Conservation (phyloP, 768 basidiomycete genomes). For the Boletellus emodensis region DNA sequence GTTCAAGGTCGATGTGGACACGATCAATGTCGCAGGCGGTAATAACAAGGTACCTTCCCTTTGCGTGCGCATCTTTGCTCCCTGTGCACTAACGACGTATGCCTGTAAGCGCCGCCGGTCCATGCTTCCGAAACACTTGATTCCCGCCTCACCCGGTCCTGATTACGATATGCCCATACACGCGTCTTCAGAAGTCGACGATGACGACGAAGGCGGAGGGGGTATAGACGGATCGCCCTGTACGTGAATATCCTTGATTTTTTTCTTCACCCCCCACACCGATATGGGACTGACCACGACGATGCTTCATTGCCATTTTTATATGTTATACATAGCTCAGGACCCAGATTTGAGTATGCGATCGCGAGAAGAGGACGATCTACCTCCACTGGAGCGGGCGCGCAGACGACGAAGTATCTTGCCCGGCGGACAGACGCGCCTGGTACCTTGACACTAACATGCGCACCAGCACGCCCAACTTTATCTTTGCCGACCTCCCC, state of each 20-base stretch:
- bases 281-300: too few species aligned
- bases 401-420: constrained; percentile 45
- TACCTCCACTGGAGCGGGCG: constrained; percentile 70
- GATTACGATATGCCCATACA: constrained; percentile 7
- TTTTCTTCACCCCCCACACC: too few species aligned
- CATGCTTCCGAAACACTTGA: constrained; percentile 61
- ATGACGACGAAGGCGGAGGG: constrained; percentile 31
- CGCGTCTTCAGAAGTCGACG: constrained; percentile 26
- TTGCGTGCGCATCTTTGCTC: background rate
- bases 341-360: constrained; percentile 25
- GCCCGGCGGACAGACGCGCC: constrained; percentile 29
- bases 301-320: too few species aligned
- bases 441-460: constrained; percentile 11
- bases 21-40: constrained; percentile 52
- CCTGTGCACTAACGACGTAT: background rate
- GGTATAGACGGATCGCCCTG: constrained; percentile 17
- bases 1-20: constrained; percentile 62
- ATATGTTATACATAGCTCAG: constrained; percentile 9
- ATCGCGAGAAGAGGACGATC: constrained; percentile 47
- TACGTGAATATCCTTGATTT: constrained; percentile 8
- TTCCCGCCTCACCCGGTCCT: constrained; percentile 27
- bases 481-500: background rate
- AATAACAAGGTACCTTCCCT: constrained; percentile 54
- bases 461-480: background rate
- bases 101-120: constrained; percentile 64